Evolutionary conservation across 495 filamentous ascomycete species (phyloP).

Genomic region (Tuber microsphaerosporum): DNA sequence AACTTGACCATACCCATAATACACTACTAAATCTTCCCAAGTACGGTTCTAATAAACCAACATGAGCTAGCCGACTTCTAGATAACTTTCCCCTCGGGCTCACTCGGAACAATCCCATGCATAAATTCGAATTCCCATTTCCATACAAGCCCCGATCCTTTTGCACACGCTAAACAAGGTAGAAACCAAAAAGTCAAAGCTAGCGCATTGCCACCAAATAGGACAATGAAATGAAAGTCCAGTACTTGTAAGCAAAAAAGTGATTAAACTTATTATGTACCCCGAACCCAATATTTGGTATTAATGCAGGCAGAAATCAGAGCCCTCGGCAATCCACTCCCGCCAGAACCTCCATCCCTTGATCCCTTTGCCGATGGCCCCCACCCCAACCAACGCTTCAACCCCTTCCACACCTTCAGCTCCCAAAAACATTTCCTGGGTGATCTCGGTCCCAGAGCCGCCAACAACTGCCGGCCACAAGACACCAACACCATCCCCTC

Average conservation of each 20-base stretch:
- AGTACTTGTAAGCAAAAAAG: background rate
- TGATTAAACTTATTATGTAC: background rate
- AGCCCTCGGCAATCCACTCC: constrained; percentile 35
- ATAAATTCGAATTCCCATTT: background rate
- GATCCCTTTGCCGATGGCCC: constrained; percentile 55
- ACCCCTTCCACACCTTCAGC: constrained; percentile 75
- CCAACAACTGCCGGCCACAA: constrained; percentile 77
- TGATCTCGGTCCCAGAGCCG: constrained; percentile 68
- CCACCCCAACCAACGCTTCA: constrained; percentile 63
- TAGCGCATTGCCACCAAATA: constrained; percentile 13
- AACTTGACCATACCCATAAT: background rate
- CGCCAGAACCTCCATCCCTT: constrained; percentile 96
- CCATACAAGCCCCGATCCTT: background rate
- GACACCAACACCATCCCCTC: constrained; percentile 85
- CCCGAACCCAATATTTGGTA: constrained; percentile 19
- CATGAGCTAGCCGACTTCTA: background rate
- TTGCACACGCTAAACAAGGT: background rate
- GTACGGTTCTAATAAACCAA: background rate
- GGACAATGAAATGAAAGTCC: constrained; percentile 8
- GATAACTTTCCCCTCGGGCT: background rate
- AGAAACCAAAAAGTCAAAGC: background rate
- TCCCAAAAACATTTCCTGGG: constrained; percentile 80
- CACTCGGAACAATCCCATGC: background rate
- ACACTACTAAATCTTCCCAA: background rate
- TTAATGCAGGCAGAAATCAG: constrained; percentile 27